phyloP scores from a whole-genome alignment of 1,284 basidiomycete genomes.

The Sphaerobolus stellatus region DNA sequence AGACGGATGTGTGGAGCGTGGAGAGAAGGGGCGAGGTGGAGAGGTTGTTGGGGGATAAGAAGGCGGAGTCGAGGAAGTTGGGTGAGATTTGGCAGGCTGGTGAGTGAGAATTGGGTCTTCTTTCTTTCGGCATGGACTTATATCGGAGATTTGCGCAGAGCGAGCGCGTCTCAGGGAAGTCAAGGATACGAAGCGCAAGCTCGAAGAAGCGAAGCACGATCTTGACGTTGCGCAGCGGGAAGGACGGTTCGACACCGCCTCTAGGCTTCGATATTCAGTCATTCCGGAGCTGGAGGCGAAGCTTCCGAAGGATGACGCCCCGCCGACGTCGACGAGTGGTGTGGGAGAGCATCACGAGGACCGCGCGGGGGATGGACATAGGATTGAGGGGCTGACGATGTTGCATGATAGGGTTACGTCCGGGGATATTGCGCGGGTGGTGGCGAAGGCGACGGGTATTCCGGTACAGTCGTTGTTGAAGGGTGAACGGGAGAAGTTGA shows the following conservation, averaged over 20 bases:
- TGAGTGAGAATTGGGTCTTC: constrained; percentile 25
- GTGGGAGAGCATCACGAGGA: too few species aligned
- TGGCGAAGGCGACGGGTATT: constrained; percentile 89
- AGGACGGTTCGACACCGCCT: constrained; percentile 81
- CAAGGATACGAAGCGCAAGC: constrained; percentile 73
- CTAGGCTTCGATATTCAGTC: constrained; percentile 76
- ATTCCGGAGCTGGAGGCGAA: constrained; percentile 81
- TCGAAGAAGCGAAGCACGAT: constrained; percentile 85
- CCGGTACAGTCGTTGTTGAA: constrained; percentile 87
- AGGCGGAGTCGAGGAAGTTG: constrained; percentile 61
- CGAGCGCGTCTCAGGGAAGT: constrained; percentile 72
- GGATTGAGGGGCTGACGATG: constrained; percentile 51
- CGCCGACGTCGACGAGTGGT: too few species aligned
- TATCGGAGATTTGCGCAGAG: constrained; percentile 44
- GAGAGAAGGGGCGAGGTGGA: constrained; percentile 73
- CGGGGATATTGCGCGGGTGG: constrained; percentile 85
- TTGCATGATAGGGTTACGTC: constrained; percentile 86
- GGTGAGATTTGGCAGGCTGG: constrained; percentile 73
- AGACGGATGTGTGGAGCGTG: constrained; percentile 78
- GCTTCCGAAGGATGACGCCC: constrained; percentile 68
- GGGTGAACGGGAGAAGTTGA: constrained; percentile 86
- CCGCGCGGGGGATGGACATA: constrained; percentile 37
- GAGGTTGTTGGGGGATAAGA: constrained; percentile 56
- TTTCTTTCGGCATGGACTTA: not conserved
- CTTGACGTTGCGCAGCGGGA: constrained; percentile 86